Conservation (phyloP, 2,329 filamentous ascomycete genomes). For the Geosmithia morbida region DNA sequence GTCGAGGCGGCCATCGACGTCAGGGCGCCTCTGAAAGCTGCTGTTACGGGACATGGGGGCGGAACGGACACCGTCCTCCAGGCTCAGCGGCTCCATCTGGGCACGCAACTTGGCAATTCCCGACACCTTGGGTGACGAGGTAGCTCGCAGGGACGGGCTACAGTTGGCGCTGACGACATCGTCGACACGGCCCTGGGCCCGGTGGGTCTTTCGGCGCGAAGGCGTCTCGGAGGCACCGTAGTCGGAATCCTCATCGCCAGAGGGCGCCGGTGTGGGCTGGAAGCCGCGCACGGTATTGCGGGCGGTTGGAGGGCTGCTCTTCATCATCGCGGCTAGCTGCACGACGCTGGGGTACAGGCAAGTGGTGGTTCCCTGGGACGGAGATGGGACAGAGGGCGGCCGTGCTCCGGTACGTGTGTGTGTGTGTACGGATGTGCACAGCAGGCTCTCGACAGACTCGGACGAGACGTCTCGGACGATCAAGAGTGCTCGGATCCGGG, state of each 20-base stretch:
- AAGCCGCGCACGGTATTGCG: conserved; percentile 43
- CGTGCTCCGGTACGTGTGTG: not conserved
- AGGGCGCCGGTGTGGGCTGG: conserved; percentile 34
- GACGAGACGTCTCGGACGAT: not conserved
- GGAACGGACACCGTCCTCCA: conserved; percentile 42
- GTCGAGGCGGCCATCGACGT: conserved; percentile 21
- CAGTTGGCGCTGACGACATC: conserved; percentile 49
- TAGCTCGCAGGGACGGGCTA: conserved; percentile 42
- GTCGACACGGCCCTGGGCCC: conserved; percentile 28
- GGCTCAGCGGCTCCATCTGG: conserved; percentile 64
- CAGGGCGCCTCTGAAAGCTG: not conserved
- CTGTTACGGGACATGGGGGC: conserved; percentile 39
- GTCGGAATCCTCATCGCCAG: conserved; percentile 45
- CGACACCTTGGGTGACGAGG: conserved; percentile 40
- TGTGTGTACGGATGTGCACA: not conserved
- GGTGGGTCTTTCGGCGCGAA: conserved; percentile 17
- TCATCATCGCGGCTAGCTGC: conserved; percentile 3
- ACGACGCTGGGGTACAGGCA: conserved; percentile 16
- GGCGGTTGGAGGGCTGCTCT: conserved; percentile 20
- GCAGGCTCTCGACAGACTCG: not conserved
- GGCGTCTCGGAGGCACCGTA: conserved; percentile 23
- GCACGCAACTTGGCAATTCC: conserved; percentile 74
- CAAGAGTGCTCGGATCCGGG: no score
- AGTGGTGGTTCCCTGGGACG: not conserved
- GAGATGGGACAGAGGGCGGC: no score